Conservation (phyloP, 1,284 basidiomycete species). For the Papiliotrema laurentii region DNA sequence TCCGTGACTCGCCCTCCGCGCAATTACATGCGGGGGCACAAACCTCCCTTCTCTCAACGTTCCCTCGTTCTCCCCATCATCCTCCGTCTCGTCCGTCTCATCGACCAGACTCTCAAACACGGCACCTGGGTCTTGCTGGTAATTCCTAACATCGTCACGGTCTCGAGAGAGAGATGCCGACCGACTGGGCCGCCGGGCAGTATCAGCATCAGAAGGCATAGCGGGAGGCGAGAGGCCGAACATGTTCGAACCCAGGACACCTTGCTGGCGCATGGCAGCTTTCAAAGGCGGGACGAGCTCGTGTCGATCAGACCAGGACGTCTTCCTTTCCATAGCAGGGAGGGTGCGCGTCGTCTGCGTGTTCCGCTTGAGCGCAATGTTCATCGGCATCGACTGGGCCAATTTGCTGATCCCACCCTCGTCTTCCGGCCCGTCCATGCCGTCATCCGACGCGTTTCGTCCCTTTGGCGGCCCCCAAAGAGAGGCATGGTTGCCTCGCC, state of each 20-base stretch:
- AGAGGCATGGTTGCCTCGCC: conserved; percentile 20
- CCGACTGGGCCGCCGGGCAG: conserved; percentile 8
- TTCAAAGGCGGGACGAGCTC: conserved; percentile 40
- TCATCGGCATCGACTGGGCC: conserved; percentile 41
- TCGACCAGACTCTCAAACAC: conserved; percentile 38
- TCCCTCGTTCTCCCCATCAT: conserved; percentile 19
- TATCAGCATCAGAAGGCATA: background rate
- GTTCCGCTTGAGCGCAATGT: conserved; percentile 21
- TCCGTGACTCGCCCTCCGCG: conserved; percentile 13
- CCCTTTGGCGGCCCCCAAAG: conserved; percentile 18
- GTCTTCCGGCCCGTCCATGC: conserved; percentile 9
- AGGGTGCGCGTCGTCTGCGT: background rate
- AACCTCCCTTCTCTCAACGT: conserved; percentile 28
- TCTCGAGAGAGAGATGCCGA: conserved; percentile 30
- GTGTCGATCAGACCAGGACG: conserved; percentile 35
- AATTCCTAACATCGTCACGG: conserved; percentile 23
- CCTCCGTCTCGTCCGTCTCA: conserved; percentile 22
- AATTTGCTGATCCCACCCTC: conserved; percentile 23
- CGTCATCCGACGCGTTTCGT: conserved; percentile 6
- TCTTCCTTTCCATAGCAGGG: conserved; percentile 36
- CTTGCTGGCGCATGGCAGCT: conserved; percentile 36
- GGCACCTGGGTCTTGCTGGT: conserved; percentile 35
- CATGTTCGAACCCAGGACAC: conserved; percentile 10
- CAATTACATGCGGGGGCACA: conserved; percentile 40
- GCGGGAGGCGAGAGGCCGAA: conserved; percentile 10